These are phyloP conservation scores for Anthoceros angustus DNA, from an alignment of 225 moss, liverwort and hornwort species.

Conservation along the genomic window DNA sequence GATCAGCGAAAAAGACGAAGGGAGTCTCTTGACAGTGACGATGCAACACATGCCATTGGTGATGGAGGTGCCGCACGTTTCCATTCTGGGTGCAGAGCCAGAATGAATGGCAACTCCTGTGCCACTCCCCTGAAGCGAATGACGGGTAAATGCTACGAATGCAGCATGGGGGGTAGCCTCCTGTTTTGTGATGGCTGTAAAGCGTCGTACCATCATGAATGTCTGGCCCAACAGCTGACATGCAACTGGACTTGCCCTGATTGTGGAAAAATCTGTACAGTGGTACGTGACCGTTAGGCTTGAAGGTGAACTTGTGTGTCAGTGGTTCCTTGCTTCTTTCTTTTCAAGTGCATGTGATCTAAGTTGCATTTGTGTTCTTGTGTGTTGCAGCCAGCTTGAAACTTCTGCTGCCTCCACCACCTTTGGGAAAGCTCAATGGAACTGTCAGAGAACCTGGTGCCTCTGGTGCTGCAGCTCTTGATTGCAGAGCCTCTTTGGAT, in stretches of 20 bases:
- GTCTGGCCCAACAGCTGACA: neutral
- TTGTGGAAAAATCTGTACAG: neutral
- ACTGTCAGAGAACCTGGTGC: too few species aligned
- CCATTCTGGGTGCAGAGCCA: neutral
- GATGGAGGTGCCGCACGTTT: neutral
- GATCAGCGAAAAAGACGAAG: neutral
- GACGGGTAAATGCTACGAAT: neutral
- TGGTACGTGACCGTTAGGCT: neutral
- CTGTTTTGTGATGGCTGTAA: conserved; percentile 1
- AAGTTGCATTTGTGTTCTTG: too few species aligned
- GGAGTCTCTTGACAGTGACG: neutral
- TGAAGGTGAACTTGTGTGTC: too few species aligned
- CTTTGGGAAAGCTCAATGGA: neutral
- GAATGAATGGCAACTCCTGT: neutral
- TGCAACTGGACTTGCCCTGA: neutral
- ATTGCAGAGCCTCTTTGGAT: too few species aligned
- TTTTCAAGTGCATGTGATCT: too few species aligned
- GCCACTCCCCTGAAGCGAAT: neutral
- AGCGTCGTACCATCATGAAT: neutral
- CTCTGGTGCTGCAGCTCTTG: too few species aligned
- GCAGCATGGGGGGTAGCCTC: neutral
- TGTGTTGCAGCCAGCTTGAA: neutral
- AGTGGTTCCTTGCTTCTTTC: too few species aligned
- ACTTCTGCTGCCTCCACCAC: neutral
- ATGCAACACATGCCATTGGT: neutral